These are phyloP conservation scores for Solanum bukasovii DNA, from an alignment of 257 asterid genomes.

Conservation along the genomic window DNA sequence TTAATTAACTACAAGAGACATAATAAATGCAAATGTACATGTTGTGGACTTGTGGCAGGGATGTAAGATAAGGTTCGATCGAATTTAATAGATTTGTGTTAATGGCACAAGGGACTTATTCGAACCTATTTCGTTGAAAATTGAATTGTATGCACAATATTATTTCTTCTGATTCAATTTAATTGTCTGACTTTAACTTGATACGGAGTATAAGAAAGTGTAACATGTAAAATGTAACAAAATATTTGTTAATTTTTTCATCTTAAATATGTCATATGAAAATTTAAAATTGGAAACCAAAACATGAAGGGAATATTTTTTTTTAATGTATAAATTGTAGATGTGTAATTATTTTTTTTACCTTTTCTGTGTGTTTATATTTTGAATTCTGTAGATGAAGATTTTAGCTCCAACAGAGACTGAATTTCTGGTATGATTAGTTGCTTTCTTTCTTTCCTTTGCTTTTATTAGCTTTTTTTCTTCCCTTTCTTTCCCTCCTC, in stretches of 20 bases:
- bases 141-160: not conserved
- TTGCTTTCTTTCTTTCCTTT: constrained; percentile 41
- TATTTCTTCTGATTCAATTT: not conserved
- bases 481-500: not conserved
- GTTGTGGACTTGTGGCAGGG: not conserved
- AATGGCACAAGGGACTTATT: not conserved
- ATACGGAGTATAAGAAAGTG: not conserved
- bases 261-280: not conserved
- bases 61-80: not conserved
- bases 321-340: not conserved
- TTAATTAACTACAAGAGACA: constrained; percentile 1
- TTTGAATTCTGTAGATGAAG: not conserved
- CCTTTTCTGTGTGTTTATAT: not conserved
- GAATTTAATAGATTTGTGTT: not conserved
- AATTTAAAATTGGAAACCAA: not conserved
- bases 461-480: not conserved
- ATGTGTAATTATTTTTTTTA: not conserved
- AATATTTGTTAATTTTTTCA: not conserved
- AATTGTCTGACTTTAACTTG: not conserved
- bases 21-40: not conserved
- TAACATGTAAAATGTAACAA: not conserved
- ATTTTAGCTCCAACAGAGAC: not conserved
- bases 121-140: not conserved
- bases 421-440: constrained; percentile 25
- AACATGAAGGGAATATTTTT: not conserved